Evolutionary conservation across 179 eudicot genomes (phyloP), one percentile per base, ranked within the genome.

Genomic region (Corrigiola litoralis): DNA sequence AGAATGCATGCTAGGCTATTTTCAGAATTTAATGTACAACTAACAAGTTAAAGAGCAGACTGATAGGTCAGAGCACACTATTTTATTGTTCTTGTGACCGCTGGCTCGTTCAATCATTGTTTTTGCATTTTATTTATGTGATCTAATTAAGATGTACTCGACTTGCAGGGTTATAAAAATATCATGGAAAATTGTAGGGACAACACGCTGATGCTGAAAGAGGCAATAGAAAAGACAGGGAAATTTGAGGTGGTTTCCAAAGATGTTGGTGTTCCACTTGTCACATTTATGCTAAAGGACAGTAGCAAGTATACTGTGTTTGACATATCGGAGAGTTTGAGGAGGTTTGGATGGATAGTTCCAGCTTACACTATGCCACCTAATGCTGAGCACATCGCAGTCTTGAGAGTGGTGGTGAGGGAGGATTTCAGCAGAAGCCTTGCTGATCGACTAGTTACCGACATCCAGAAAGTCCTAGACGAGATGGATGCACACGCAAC

Each of bases 101-200:
- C 8, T n/a, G 12, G 29, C 31, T 28, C 40, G 10, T 4, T 27
- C n/a, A 1, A 41, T n/a, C 21, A n/a, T 8, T 17, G 1, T 41
- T 20, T 34, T 21, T 23, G 31, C 1, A 21, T 24, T 2, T 0
- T 13, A 0, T 59, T 23, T 13, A 1, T 10, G 16, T 21, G 25
- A 2, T 24, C 65, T 28, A 40, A 61, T 29, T 7, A 0, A 42
- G 1, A 38, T 7, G 27, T 1, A 25, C 13, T 0, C 20, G 32
- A 11, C 45, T 49, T 69, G 23, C 61, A 69, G 73, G 73, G 73
- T 13, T 69, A 69, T 36, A 69, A 69, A 67, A 4, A 27, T 13
- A 62, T 69, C 9, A 69, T 69, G 73, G 73, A 69, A 37, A 69
- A 61, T 25, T 69, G 73, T 52, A 69, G 67, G 61, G 73, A 69